These are phyloP conservation scores for Taxawa tesnikishii DNA, from an alignment of 2,329 filamentous ascomycete genomes.

Conservation along the genomic window DNA sequence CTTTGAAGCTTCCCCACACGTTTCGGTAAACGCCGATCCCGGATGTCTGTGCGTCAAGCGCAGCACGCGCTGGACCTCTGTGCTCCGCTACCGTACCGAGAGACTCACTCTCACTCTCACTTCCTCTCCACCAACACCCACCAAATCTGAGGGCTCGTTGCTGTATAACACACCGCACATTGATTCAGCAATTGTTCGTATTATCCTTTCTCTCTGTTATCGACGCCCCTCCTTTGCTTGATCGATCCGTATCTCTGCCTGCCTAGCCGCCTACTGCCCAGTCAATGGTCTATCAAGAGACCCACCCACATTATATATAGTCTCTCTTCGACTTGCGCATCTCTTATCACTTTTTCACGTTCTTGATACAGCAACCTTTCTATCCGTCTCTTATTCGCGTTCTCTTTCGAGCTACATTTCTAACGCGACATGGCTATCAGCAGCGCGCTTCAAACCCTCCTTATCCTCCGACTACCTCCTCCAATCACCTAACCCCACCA, in stretches of 20 bases:
- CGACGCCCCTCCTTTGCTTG: background rate
- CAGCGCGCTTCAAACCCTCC: slow-evolving; percentile 2
- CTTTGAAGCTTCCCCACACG: background rate
- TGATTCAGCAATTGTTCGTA: slow-evolving; percentile 2
- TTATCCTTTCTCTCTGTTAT: background rate
- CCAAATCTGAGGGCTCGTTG: too few species aligned
- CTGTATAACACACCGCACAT: too few species aligned
- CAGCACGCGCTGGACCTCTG: too few species aligned
- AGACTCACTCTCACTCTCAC: too few species aligned
- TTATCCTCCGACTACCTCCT: background rate
- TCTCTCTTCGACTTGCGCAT: too few species aligned
- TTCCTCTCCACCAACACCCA: too few species aligned
- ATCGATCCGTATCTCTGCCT: background rate
- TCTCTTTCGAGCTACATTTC: slow-evolving; percentile 1
- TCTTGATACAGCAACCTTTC: background rate
- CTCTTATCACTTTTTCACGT: background rate
- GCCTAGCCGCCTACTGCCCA: background rate
- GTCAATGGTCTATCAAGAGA: too few species aligned
- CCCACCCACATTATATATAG: too few species aligned
- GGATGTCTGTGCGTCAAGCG: too few species aligned
- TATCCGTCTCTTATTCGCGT: background rate
- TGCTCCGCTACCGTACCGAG: too few species aligned
- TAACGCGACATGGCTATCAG: slow-evolving; percentile 5
- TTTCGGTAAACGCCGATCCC: too few species aligned
- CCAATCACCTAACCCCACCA: slow-evolving; percentile 5